phyloP scores from a whole-genome alignment of 2,329 filamentous ascomycete genomes.

The Periconia digitata region DNA sequence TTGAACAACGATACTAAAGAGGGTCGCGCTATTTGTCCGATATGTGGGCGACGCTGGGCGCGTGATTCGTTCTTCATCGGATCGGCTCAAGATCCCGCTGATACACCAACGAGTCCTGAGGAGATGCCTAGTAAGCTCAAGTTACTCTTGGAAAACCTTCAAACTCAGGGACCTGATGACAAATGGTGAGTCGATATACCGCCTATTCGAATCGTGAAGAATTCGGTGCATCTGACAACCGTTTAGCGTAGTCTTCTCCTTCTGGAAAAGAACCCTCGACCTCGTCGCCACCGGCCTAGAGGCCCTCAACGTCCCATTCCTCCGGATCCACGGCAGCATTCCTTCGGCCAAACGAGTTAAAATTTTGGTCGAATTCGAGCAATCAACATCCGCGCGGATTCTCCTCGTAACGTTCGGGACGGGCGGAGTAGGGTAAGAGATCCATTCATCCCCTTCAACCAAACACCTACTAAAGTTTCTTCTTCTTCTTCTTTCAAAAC shows the following conservation, averaged over 20 bases:
- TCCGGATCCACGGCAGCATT: slow-evolving; percentile 32
- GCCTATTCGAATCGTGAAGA: background rate
- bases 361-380: slow-evolving; percentile 24
- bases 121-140: slow-evolving; percentile 19
- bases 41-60: background rate
- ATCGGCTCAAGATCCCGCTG: background rate
- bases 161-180: slow-evolving; percentile 3
- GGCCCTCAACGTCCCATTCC: slow-evolving; percentile 20
- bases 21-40: background rate
- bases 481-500: too few relatives aligned
- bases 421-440: slow-evolving; percentile 31
- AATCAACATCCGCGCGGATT: slow-evolving; percentile 16
- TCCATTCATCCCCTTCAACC: background rate
- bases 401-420: slow-evolving; percentile 37
- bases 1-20: background rate
- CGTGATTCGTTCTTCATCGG: slow-evolving; percentile 9
- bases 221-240: background rate
- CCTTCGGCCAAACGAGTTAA: slow-evolving; percentile 16
- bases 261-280: slow-evolving; percentile 36
- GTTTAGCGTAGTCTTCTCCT: slow-evolving; percentile 39
- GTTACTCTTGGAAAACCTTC: slow-evolving; percentile 23
- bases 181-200: slow-evolving; percentile 19
- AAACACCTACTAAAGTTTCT: background rate
- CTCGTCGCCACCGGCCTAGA: slow-evolving; percentile 22
- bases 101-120: background rate